A percentile compares a stretch with the other conserved stretches of the same genome.
phyloP scores from a whole-genome alignment of 345 rosid genomes.

The Lagerstroemia speciosa region DNA sequence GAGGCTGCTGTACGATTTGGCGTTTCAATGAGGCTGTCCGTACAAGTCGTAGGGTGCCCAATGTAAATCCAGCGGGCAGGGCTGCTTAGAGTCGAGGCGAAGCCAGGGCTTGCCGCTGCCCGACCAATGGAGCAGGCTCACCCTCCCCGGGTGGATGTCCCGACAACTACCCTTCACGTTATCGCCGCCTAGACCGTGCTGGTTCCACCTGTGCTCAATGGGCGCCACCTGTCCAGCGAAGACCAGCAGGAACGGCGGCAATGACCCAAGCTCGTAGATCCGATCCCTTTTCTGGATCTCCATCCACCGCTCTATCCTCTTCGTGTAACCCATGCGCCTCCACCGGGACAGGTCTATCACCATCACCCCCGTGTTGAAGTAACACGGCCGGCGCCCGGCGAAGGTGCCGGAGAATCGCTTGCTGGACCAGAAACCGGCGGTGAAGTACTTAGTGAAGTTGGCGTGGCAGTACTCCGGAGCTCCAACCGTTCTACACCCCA shows the following conservation, averaged over 20 bases:
- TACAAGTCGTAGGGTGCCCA: constrained; percentile 71
- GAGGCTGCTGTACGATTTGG: background rate
- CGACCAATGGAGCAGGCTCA: constrained; percentile 73
- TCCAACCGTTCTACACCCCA: constrained; percentile 44
- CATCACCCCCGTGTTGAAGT: constrained; percentile 84
- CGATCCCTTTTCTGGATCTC: constrained; percentile 57
- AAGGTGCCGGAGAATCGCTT: constrained; percentile 40
- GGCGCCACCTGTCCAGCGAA: constrained; percentile 70
- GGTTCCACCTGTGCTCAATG: constrained; percentile 76
- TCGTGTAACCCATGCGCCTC: constrained; percentile 57
- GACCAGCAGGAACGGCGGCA: constrained; percentile 65
- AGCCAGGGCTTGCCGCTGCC: constrained; percentile 84
- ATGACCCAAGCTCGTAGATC: constrained; percentile 67
- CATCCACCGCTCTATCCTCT: constrained; percentile 73
- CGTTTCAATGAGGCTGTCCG: constrained; percentile 27
- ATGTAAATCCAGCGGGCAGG: constrained; percentile 56
- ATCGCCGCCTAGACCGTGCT: constrained; percentile 74
- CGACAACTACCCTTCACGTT: constrained; percentile 70
- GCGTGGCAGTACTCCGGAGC: constrained; percentile 90
- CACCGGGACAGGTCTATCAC: constrained; percentile 63
- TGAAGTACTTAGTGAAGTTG: constrained; percentile 67
- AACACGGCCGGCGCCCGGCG: constrained; percentile 45
- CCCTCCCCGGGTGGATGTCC: constrained; percentile 67
- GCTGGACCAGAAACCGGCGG: constrained; percentile 52
- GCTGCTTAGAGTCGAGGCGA: constrained; percentile 51